These are phyloP conservation scores for Hypoxylon lienhwacheense DNA, from an alignment of 495 filamentous ascomycete genomes.

Conservation along the genomic window DNA sequence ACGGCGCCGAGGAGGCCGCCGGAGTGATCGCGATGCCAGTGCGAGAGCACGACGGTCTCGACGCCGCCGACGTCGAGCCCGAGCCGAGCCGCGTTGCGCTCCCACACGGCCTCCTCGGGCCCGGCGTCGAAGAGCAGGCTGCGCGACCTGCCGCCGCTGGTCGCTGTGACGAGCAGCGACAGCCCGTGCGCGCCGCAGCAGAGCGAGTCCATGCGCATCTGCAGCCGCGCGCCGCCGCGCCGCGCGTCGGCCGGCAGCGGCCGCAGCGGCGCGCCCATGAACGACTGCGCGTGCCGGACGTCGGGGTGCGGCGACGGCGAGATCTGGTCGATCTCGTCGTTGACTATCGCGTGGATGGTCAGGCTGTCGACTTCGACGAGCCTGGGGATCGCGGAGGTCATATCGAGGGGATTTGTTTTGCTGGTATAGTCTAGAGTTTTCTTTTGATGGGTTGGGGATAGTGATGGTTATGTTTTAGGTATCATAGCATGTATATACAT, in stretches of 20 bases:
- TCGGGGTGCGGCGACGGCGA: conserved; percentile 54
- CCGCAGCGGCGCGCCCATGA: conserved; percentile 45
- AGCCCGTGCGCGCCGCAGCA: conserved; percentile 65
- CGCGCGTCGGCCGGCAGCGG: conserved; percentile 15
- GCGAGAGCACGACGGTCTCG: conserved; percentile 47
- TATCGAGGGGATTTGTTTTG: not conserved
- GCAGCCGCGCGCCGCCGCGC: conserved; percentile 49
- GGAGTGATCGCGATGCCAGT: conserved; percentile 68
- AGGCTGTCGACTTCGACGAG: conserved; percentile 27
- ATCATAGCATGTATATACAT: too few species aligned
- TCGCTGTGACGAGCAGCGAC: conserved; percentile 60
- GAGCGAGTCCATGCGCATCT: conserved; percentile 58
- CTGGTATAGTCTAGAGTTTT: not conserved
- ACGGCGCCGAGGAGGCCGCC: conserved; percentile 48
- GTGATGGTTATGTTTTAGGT: not conserved
- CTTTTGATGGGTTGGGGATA: not conserved
- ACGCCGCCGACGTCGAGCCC: conserved; percentile 47
- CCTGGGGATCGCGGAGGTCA: not conserved
- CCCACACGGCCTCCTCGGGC: conserved; percentile 60
- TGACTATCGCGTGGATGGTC: conserved; percentile 28
- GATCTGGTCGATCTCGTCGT: conserved; percentile 60
- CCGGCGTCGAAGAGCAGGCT: conserved; percentile 64
- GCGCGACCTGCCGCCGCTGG: conserved; percentile 52
- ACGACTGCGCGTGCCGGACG: conserved; percentile 48
- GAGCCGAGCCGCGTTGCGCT: conserved; percentile 56